A percentile compares a stretch with the other conserved stretches of the same genome.
Conservation (phyloP, 148 eudicot species). For the Cornus florida region DNA sequence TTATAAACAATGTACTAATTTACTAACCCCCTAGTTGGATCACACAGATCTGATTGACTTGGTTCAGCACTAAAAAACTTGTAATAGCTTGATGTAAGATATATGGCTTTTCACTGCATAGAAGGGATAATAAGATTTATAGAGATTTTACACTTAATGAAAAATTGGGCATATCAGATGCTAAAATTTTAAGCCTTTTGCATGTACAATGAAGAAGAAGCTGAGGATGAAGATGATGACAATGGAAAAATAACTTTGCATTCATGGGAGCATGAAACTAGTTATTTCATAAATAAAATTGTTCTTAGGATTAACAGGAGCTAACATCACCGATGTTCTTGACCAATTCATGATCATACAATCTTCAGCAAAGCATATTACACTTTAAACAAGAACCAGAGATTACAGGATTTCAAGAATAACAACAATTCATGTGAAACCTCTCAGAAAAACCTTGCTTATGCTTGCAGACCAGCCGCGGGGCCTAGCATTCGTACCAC, state of each 20-base stretch:
- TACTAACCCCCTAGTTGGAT: too few species aligned
- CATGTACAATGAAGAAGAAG: background rate
- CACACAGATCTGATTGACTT: too few species aligned
- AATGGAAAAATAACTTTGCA: background rate
- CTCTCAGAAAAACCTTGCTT: constrained; percentile 13
- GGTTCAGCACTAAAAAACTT: too few species aligned
- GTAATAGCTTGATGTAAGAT: too few species aligned
- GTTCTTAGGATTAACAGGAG: background rate
- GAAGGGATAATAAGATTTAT: too few species aligned
- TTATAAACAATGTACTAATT: too few species aligned
- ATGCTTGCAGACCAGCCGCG: constrained; percentile 13
- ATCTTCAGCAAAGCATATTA: background rate
- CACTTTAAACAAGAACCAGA: background rate
- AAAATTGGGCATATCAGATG: too few species aligned
- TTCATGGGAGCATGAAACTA: background rate
- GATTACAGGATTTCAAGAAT: background rate
- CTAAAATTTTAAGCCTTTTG: background rate
- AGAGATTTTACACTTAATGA: too few species aligned
- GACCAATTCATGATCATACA: background rate
- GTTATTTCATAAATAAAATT: background rate
- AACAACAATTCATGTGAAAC: background rate
- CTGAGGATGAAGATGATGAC: background rate
- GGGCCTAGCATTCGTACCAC: constrained; percentile 12
- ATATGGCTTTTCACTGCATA: too few species aligned
- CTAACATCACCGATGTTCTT: background rate